A percentile compares a stretch with the other conserved stretches of the same genome.
These are phyloP conservation scores for Annulohypoxylon bovei DNA, from an alignment of 495 filamentous ascomycete genomes.

Conservation along the genomic window DNA sequence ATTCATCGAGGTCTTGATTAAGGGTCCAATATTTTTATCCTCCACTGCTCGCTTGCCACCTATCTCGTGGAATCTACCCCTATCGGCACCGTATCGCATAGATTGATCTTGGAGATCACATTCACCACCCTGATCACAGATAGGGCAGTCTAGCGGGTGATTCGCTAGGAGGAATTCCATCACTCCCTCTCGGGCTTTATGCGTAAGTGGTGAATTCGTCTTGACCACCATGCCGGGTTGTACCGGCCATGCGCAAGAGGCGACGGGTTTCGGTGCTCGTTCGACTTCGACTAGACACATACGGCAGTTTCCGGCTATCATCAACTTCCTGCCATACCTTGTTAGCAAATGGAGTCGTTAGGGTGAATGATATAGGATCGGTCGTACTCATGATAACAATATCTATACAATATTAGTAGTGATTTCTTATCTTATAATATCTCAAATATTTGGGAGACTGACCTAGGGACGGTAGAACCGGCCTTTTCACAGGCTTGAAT, in stretches of 20 bases:
- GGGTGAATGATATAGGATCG: conserved; percentile 24
- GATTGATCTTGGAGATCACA: conserved; percentile 99
- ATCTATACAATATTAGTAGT: conserved; percentile 70
- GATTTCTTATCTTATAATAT: neutral
- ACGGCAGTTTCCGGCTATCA: conserved; percentile 99
- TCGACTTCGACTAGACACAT: conserved; percentile 99
- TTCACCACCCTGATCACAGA: conserved; percentile 98
- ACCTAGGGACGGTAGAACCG: conserved; percentile 88
- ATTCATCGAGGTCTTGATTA: conserved; percentile 99
- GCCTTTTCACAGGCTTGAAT: conserved; percentile 99
- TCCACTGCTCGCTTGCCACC: conserved; percentile 95
- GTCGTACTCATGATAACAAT: conserved; percentile 96
- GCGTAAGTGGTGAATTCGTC: conserved; percentile 92
- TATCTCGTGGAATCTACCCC: conserved; percentile 95
- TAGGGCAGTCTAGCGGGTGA: conserved; percentile 95
- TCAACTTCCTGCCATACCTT: conserved; percentile 75
- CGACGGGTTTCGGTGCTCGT: conserved; percentile 92
- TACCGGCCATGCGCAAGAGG: conserved; percentile 98
- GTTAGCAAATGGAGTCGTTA: conserved; percentile 45
- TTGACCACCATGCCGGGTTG: conserved; percentile 99
- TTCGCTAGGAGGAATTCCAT: conserved; percentile 99
- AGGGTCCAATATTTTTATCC: conserved; percentile 98
- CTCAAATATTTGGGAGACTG: conserved; percentile 32
- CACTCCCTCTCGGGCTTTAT: conserved; percentile 97
- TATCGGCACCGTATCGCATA: conserved; percentile 96